Percentiles rank a stretch among this genome's conserved stretches.
Evolutionary conservation across 768 basidiomycete genomes (phyloP).

Genomic region (Podaxis pistillaris): DNA sequence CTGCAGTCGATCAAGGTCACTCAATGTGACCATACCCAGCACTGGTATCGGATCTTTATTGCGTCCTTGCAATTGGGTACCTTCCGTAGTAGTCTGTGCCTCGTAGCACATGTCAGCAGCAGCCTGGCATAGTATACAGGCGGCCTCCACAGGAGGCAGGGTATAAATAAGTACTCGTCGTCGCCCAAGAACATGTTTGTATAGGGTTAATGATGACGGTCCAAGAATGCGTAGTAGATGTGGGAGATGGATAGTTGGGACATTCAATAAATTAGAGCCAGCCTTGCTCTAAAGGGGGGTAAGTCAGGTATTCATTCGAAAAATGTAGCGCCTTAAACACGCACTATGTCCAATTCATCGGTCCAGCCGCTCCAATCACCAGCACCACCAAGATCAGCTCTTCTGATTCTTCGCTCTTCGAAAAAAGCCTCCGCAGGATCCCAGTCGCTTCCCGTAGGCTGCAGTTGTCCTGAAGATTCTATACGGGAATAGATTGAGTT

Average conservation of each 20-base stretch:
- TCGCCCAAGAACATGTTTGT: constrained; percentile 76
- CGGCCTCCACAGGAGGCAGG: constrained; percentile 74
- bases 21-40: constrained; percentile 78
- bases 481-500: constrained; percentile 50
- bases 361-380: constrained; percentile 71
- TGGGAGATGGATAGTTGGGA: constrained; percentile 68
- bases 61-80: constrained; percentile 18
- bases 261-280: constrained; percentile 16
- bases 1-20: constrained; percentile 63
- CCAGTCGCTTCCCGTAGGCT: constrained; percentile 59
- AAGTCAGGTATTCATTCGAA: constrained; percentile 1
- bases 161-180: constrained; percentile 80
- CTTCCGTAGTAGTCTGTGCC: constrained; percentile 33
- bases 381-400: constrained; percentile 50
- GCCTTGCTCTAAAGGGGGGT: constrained; percentile 17
- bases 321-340: constrained; percentile 17
- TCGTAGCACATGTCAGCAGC: constrained; percentile 53
- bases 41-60: constrained; percentile 56
- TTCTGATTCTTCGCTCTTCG: constrained; percentile 54
- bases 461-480: constrained; percentile 44
- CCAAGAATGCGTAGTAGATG: constrained; percentile 77
- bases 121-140: constrained; percentile 74
- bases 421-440: constrained; percentile 63
- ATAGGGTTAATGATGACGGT: constrained; percentile 73
- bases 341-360: constrained; percentile 58